Evolutionary conservation across 495 filamentous ascomycete species (phyloP).

Genomic region (Hyaloscypha hepaticicola): DNA sequence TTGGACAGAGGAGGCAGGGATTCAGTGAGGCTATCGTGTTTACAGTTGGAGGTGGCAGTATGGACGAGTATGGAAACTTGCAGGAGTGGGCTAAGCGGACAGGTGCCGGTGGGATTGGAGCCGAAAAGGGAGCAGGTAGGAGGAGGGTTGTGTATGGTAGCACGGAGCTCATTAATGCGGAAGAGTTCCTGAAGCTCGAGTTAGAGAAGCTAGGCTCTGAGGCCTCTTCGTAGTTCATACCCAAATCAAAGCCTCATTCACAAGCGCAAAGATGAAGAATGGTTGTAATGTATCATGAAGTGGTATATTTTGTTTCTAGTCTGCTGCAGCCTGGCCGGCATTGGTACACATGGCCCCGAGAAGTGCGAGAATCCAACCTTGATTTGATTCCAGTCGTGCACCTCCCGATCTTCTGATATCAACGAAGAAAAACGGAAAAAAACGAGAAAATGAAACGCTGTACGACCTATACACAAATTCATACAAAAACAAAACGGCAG

Average conservation of each 20-base stretch:
- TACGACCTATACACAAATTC: not conserved
- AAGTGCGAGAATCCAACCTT: not conserved
- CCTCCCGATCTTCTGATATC: not conserved
- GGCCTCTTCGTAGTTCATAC: slow-evolving; percentile 3
- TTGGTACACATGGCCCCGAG: not conserved
- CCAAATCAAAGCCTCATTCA: slow-evolving; percentile 1
- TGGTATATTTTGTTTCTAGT: not conserved
- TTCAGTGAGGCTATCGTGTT: slow-evolving; percentile 97
- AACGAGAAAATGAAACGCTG: not conserved
- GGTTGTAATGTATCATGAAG: not conserved
- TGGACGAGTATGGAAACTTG: slow-evolving; percentile 98
- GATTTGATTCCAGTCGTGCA: too few species aligned
- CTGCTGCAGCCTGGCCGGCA: not conserved
- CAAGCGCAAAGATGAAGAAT: not conserved
- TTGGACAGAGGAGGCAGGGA: slow-evolving; percentile 89
- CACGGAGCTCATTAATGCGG: slow-evolving; percentile 89
- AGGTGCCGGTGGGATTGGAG: slow-evolving; percentile 48
- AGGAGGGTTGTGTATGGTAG: slow-evolving; percentile 92
- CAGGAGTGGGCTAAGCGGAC: slow-evolving; percentile 92
- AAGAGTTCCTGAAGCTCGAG: slow-evolving; percentile 80
- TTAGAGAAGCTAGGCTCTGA: slow-evolving; percentile 69
- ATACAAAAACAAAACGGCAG: not conserved
- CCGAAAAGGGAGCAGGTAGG: slow-evolving; percentile 45
- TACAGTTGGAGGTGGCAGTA: slow-evolving; percentile 93
- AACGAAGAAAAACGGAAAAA: not conserved